These are phyloP conservation scores for Xylariaceae sp. DNA, from an alignment of 2,329 filamentous ascomycete species.

Conservation along the genomic window DNA sequence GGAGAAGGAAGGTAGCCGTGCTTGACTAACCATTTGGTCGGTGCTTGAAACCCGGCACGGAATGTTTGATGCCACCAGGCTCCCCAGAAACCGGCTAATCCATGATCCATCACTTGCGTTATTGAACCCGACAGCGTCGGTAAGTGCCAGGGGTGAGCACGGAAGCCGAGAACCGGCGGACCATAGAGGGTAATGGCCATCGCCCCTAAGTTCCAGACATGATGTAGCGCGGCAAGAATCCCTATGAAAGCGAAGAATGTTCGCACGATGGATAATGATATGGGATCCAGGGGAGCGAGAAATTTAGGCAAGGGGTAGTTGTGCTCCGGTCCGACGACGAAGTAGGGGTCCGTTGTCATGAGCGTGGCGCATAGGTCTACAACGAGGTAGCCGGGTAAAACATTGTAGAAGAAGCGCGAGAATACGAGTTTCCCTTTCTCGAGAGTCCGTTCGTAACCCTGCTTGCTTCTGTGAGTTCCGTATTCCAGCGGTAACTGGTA, in stretches of 20 bases:
- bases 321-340: slow-evolving; percentile 49
- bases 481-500: slow-evolving; percentile 35
- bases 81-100: slow-evolving; percentile 78
- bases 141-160: slow-evolving; percentile 47
- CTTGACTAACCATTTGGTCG: slow-evolving; percentile 15
- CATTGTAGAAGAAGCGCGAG: slow-evolving; percentile 41
- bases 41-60: slow-evolving; percentile 58
- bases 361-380: slow-evolving; percentile 65
- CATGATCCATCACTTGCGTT: slow-evolving; percentile 55
- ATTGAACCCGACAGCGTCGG: slow-evolving; percentile 53
- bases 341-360: slow-evolving; percentile 76
- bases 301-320: slow-evolving; percentile 40
- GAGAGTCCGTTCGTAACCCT: slow-evolving; percentile 42
- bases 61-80: slow-evolving; percentile 85
- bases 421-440: slow-evolving; percentile 43
- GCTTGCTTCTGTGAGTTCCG: slow-evolving; percentile 38
- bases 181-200: slow-evolving; percentile 49
- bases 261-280: slow-evolving; percentile 50
- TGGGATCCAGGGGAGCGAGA: slow-evolving; percentile 38
- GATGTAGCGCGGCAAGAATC: slow-evolving; percentile 56
- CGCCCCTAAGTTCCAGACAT: slow-evolving; percentile 56
- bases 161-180: slow-evolving; percentile 47
- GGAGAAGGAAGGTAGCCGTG: slow-evolving; percentile 42
- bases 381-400: slow-evolving; percentile 53
- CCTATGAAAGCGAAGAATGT: slow-evolving; percentile 50